Conservation (phyloP, 306 rosid species). For the Casuarina equisetifolia region DNA sequence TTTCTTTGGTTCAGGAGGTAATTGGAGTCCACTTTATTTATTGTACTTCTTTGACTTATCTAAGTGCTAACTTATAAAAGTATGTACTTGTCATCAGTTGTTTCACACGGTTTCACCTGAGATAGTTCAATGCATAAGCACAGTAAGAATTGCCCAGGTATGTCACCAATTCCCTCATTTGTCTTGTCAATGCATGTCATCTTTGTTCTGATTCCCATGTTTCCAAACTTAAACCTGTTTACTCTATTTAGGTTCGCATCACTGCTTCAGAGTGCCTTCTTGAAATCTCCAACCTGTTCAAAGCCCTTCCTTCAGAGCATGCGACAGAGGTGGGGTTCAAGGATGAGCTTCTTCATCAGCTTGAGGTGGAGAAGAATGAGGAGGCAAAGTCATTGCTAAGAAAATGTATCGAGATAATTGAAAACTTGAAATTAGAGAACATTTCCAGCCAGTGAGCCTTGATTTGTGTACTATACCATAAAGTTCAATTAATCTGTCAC, state of each 20-base stretch:
- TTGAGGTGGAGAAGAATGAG: conserved; percentile 69
- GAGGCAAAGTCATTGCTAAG: conserved; percentile 68
- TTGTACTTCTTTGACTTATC: conserved; percentile 26
- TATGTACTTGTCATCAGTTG: conserved; percentile 48
- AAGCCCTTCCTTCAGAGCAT: conserved; percentile 34
- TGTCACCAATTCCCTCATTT: conserved; percentile 24
- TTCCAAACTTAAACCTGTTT: conserved; percentile 3
- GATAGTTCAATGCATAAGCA: conserved; percentile 66
- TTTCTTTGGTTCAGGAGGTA: conserved; percentile 73
- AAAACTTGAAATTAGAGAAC: conserved; percentile 35
- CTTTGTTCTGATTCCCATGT: conserved; percentile 12
- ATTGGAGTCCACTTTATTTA: conserved; percentile 22
- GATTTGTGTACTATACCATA: background rate
- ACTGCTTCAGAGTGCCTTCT: conserved; percentile 79
- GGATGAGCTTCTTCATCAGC: conserved; percentile 61
- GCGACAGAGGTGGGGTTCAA: conserved; percentile 37
- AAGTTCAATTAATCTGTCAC: background rate
- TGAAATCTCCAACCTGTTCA: conserved; percentile 51
- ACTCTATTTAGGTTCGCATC: conserved; percentile 65
- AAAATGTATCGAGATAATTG: conserved; percentile 51
- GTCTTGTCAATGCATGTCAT: conserved; percentile 6
- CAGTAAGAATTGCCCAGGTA: conserved; percentile 91
- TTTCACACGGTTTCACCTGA: conserved; percentile 57
- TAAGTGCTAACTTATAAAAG: background rate
- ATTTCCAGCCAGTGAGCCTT: conserved; percentile 10